Conservation (phyloP, 1,284 basidiomycete genomes). For the Chiua sp. region DNA sequence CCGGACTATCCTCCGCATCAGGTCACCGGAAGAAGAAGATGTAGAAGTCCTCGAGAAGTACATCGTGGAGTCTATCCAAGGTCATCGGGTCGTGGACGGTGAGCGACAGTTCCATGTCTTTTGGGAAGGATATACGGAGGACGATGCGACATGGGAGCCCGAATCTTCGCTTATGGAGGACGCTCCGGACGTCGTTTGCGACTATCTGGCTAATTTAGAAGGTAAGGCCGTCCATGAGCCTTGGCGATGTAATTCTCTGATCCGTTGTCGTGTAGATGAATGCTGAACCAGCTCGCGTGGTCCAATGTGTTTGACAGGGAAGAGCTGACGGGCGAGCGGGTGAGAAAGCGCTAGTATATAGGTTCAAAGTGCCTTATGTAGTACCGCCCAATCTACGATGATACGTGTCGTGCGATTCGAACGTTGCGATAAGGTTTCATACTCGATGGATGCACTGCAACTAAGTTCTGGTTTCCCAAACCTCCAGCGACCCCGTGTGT, state of each 20-base stretch:
- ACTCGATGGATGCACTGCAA: not conserved
- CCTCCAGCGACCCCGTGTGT: not conserved
- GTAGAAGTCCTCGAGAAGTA: constrained; percentile 49
- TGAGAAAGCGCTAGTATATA: constrained; percentile 20
- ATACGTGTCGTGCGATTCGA: constrained; percentile 5
- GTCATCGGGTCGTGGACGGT: constrained; percentile 40
- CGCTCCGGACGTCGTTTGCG: constrained; percentile 37
- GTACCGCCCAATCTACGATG: constrained; percentile 2
- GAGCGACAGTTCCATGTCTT: constrained; percentile 54
- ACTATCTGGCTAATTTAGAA: constrained; percentile 24
- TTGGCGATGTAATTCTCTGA: not conserved
- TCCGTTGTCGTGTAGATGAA: constrained; percentile 12
- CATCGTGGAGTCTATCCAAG: constrained; percentile 34
- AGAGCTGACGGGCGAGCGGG: constrained; percentile 1
- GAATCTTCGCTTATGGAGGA: constrained; percentile 51
- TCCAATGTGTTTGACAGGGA: not conserved
- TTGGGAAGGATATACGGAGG: constrained; percentile 64
- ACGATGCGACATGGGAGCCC: constrained; percentile 69
- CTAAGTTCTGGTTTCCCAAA: constrained; percentile 5
- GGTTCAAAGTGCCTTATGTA: constrained; percentile 20
- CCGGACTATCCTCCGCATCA: constrained; percentile 44
- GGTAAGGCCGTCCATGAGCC: constrained; percentile 14
- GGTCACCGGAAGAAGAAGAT: constrained; percentile 39
- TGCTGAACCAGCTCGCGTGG: constrained; percentile 1
- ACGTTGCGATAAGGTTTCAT: constrained; percentile 25